A percentile compares a stretch with the other conserved stretches of the same genome.
These are phyloP conservation scores for Lactarius vividus DNA, from an alignment of 768 basidiomycete species.

Conservation along the genomic window DNA sequence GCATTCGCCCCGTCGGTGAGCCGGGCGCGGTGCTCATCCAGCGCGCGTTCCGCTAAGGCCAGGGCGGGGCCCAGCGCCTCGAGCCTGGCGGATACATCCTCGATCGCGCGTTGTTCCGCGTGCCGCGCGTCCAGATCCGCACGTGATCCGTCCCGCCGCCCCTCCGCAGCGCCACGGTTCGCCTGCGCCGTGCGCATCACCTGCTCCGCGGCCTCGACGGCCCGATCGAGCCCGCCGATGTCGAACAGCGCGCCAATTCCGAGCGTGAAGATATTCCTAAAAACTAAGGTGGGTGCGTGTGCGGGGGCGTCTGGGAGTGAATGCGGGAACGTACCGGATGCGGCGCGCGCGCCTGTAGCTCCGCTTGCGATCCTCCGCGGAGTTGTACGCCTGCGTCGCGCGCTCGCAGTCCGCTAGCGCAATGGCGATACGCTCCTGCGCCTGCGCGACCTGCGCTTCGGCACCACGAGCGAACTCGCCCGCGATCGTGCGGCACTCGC, in stretches of 20 bases:
- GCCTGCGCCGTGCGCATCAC: neutral
- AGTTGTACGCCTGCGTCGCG: neutral
- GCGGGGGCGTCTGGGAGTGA: neutral
- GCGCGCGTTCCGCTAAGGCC: neutral
- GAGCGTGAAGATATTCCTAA: conserved; percentile 2
- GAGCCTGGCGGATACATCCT: neutral
- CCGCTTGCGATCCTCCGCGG: neutral
- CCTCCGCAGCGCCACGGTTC: neutral
- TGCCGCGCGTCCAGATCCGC: neutral
- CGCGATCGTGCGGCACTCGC: neutral
- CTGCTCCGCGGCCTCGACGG: neutral
- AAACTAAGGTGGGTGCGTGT: neutral
- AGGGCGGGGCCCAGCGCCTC: neutral
- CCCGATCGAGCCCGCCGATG: neutral
- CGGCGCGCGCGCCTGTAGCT: neutral
- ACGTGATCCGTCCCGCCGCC: neutral
- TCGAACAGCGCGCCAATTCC: neutral
- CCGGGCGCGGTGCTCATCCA: neutral
- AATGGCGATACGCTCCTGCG: neutral
- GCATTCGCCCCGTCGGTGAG: neutral
- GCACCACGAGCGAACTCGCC: neutral
- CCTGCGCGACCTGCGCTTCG: neutral
- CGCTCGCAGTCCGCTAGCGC: neutral
- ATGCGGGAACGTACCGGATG: neutral
- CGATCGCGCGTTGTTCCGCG: neutral